Evolutionary conservation across 805 yeast genomes (phyloP), one percentile per base, ranked within the genome.

Genomic region (Priceomyces medius): DNA sequence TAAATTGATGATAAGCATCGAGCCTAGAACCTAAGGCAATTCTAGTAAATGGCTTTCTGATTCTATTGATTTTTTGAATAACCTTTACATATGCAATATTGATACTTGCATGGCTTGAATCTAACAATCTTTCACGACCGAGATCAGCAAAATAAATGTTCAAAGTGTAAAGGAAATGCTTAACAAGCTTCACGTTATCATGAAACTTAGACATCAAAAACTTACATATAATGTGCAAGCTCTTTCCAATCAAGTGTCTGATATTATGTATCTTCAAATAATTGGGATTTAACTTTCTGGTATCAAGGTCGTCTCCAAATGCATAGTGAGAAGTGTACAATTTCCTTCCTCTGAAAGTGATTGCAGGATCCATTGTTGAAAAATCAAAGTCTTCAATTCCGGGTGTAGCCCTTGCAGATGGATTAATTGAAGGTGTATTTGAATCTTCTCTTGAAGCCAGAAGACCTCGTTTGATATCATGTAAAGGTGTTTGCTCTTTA

Each of bases 71-170:
- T n/a, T 77, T 69, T 53, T 85, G 90, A 7, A 80, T 67, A 28
- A 75, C 73, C 34, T 76, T 76, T 40, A 83, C 68, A 53, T 76
- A 80, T 0, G 73, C 69, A 44, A 80, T 77, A 35, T 79, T 78
- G 24, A 83, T 68, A 27, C 67, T 65, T 4, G 81, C 76, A 34
- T 80, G 82, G 43, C 80, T 77, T 3, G 74, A 65, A 31, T 74
- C 81, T 37, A 81, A 73, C 0, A 83, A 61, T 9, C 84, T 66
- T 49, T 87, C 95, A 41, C 78, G 74, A 2, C 96, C 95, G 19
- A 84, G 83, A 55, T 88, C 93, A 19, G 84, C 71, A 50, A 84
- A 82, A 88, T 95, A 93, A 5, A 83, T 78, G 46, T 83, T 80
- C 33, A 84, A 56, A 3, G 83, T 81, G 53, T 79, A 77, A 23